Conservation (phyloP, 805 yeast species). For the Torulaspora quercuum region DNA sequence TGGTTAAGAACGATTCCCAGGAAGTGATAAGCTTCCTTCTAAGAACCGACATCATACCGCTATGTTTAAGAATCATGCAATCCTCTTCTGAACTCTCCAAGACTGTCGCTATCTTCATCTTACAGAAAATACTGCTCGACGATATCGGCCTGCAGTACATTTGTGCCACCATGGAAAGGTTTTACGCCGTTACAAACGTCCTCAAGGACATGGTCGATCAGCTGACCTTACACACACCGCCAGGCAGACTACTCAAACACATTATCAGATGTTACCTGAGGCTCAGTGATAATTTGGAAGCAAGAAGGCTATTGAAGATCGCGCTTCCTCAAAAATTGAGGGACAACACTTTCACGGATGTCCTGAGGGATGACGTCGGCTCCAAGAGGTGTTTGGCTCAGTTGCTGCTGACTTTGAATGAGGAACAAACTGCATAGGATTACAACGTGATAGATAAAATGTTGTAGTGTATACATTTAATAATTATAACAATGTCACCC, state of each 20-base stretch:
- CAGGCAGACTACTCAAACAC: constrained; percentile 84
- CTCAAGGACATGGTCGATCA: constrained; percentile 85
- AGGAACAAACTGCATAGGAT: too few relatives aligned
- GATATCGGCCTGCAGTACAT: constrained; percentile 88
- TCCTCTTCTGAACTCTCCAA: constrained; percentile 89
- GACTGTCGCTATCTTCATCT: constrained; percentile 94
- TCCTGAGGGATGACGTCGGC: constrained; percentile 79
- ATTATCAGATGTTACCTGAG: constrained; percentile 92
- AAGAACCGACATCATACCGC: constrained; percentile 94
- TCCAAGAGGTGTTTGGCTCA: constrained; percentile 86
- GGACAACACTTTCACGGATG: constrained; percentile 66
- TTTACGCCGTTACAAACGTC: constrained; percentile 89
- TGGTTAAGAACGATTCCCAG: constrained; percentile 92
- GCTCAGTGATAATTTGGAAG: constrained; percentile 83
- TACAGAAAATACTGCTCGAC: constrained; percentile 87
- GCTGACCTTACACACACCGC: constrained; percentile 59
- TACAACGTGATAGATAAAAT: too few relatives aligned
- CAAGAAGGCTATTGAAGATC: constrained; percentile 78
- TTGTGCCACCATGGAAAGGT: constrained; percentile 92
- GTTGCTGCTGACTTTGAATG: constrained; percentile 63
- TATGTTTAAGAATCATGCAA: constrained; percentile 93
- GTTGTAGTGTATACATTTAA: too few relatives aligned
- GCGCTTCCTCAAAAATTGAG: constrained; percentile 83
- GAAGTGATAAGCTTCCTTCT: constrained; percentile 88
- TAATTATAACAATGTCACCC: too few relatives aligned